Conservation (phyloP, 768 basidiomycete genomes). For the Podaxis carcinomalis region DNA sequence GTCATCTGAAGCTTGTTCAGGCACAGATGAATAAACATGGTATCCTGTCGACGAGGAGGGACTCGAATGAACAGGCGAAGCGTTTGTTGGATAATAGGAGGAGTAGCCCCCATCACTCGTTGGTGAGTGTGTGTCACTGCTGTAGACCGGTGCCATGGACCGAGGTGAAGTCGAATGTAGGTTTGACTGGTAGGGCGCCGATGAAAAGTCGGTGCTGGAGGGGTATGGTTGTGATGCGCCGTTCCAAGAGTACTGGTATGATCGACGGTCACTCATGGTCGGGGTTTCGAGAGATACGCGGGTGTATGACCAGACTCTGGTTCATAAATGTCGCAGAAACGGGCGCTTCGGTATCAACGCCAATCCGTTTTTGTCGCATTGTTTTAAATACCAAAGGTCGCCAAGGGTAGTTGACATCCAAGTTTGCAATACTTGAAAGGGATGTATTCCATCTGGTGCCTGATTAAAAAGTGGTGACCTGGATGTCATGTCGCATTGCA, state of each 20-base stretch:
- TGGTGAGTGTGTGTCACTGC: not conserved
- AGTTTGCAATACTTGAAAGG: not conserved
- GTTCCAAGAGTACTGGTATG: constrained; percentile 34
- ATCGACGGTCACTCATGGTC: constrained; percentile 27
- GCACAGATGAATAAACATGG: constrained; percentile 19
- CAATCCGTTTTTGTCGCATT: constrained; percentile 26
- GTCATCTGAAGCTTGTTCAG: constrained; percentile 6
- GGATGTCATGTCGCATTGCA: constrained; percentile 14
- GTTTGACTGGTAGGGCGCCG: not conserved
- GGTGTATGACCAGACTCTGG: not conserved
- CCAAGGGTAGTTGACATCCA: constrained; percentile 1
- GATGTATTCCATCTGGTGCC: constrained; percentile 16
- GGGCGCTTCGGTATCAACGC: constrained; percentile 17
- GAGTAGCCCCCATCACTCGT: constrained; percentile 15
- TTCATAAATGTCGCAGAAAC: constrained; percentile 25
- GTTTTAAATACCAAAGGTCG: constrained; percentile 17
- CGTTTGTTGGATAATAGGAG: constrained; percentile 19
- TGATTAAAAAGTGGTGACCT: constrained; percentile 15
- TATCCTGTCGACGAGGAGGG: constrained; percentile 19
- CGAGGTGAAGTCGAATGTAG: not conserved
- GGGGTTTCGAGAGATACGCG: constrained; percentile 5
- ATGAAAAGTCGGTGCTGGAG: not conserved
- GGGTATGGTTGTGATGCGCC: constrained; percentile 11
- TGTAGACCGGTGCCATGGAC: constrained; percentile 4
- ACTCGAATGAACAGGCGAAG: constrained; percentile 19